A percentile compares a stretch with the other conserved stretches of the same genome.
Evolutionary conservation across 2,329 filamentous ascomycete genomes (phyloP).

Genomic region (Allantophomopsis cytisporea): DNA sequence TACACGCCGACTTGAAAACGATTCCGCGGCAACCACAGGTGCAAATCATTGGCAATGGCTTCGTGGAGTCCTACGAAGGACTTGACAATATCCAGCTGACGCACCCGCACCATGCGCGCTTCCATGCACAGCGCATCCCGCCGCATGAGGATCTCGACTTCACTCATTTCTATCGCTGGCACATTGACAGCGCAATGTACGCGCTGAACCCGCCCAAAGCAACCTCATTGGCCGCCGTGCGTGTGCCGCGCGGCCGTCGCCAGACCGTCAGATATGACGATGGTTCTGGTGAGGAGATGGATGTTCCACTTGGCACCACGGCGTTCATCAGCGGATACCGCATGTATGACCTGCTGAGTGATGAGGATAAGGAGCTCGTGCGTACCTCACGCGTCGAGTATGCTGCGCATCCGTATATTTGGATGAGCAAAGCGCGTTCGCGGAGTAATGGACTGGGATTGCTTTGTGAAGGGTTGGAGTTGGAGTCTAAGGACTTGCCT

Average conservation of each 20-base stretch:
- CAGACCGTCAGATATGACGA: slow-evolving; percentile 65
- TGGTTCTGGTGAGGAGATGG: slow-evolving; percentile 48
- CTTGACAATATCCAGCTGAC: slow-evolving; percentile 52
- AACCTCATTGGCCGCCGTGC: slow-evolving; percentile 60
- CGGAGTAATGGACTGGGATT: slow-evolving; percentile 59
- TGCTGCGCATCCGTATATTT: slow-evolving; percentile 68
- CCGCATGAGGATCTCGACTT: slow-evolving; percentile 41
- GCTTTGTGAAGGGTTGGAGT: slow-evolving; percentile 49
- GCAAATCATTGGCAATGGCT: slow-evolving; percentile 68
- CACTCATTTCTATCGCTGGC: slow-evolving; percentile 62
- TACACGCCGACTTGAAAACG: slow-evolving; percentile 71
- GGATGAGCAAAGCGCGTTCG: slow-evolving; percentile 60
- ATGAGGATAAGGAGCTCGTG: slow-evolving; percentile 53
- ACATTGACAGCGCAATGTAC: slow-evolving; percentile 69
- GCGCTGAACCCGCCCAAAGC: slow-evolving; percentile 61
- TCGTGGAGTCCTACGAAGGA: slow-evolving; percentile 56
- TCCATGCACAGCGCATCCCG: slow-evolving; percentile 54
- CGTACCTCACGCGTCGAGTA: slow-evolving; percentile 59
- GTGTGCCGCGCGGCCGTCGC: slow-evolving; percentile 49
- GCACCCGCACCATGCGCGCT: slow-evolving; percentile 67
- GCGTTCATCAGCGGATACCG: slow-evolving; percentile 60
- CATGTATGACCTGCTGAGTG: slow-evolving; percentile 55
- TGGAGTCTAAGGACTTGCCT: slow-evolving; percentile 45
- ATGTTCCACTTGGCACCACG: slow-evolving; percentile 62
- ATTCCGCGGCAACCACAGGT: slow-evolving; percentile 69